Percentiles rank a stretch among this genome's conserved stretches.
Conservation (phyloP, 345 rosid species). For the Lepidium didymum region DNA sequence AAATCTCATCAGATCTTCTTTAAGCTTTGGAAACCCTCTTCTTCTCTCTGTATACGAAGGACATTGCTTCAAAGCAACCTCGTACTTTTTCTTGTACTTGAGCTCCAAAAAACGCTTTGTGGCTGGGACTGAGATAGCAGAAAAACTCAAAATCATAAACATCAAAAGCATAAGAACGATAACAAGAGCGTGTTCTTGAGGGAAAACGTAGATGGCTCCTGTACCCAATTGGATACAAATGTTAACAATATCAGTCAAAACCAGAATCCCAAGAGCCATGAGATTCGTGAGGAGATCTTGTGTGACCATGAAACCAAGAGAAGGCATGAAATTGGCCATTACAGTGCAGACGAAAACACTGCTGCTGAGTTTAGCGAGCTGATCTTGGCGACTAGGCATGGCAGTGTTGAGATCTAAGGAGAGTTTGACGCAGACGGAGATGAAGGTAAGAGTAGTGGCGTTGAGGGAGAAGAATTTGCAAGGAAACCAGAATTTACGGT, state of each 20-base stretch:
- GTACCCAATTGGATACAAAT: conserved; percentile 71
- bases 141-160: conserved; percentile 49
- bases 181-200: conserved; percentile 53
- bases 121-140: conserved; percentile 50
- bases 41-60: conserved; percentile 20
- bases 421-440: conserved; percentile 60
- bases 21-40: conserved; percentile 33
- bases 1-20: conserved; percentile 51
- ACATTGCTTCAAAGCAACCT: conserved; percentile 44
- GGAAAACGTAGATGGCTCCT: conserved; percentile 57
- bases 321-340: conserved; percentile 84
- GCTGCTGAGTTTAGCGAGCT: conserved; percentile 86
- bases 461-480: conserved; percentile 60
- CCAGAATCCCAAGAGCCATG: conserved; percentile 61
- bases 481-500: conserved; percentile 66
- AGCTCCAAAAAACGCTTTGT: conserved; percentile 45
- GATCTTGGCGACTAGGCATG: conserved; percentile 78
- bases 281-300: conserved; percentile 49
- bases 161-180: conserved; percentile 55
- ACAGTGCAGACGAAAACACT: conserved; percentile 58
- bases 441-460: conserved; percentile 63
- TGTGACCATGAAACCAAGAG: conserved; percentile 65
- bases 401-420: conserved; percentile 83
- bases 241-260: conserved; percentile 58
- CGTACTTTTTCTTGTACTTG: conserved; percentile 53